A percentile compares a stretch with the other conserved stretches of the same genome.
phyloP scores from a whole-genome alignment of 352 stramenopile genomes.

The Globisporangium radiosum region DNA sequence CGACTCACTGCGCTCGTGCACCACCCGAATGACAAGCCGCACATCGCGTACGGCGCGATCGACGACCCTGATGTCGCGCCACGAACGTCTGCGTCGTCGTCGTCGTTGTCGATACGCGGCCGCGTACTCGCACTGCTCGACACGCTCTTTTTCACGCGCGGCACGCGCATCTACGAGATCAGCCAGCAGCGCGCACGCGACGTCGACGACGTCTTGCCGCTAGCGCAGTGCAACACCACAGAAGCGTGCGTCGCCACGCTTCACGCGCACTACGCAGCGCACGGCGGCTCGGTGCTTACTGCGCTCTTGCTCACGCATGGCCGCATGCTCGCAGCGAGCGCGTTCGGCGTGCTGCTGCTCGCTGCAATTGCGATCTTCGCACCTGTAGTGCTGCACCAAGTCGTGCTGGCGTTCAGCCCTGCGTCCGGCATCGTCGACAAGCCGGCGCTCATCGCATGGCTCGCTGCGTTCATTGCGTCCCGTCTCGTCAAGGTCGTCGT shows the following conservation, averaged over 20 bases:
- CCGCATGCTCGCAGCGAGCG: conserved; percentile 1
- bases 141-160: conserved; percentile 7
- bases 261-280: no score
- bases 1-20: no score
- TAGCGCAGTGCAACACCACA: background rate
- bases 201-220: conserved; percentile 2
- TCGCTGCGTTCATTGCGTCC: conserved; percentile 2
- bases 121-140: background rate
- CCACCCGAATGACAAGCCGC: no score
- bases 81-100: no score
- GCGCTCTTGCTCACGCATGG: conserved; percentile 5
- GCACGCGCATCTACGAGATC: conserved; percentile 1
- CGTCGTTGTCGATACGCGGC: no score
- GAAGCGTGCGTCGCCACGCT: background rate
- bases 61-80: no score
- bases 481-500: conserved; percentile 10
- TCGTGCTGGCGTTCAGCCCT: conserved; percentile 6
- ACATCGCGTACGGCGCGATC: no score
- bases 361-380: conserved; percentile 8
- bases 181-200: conserved; percentile 2
- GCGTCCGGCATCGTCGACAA: background rate
- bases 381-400: conserved; percentile 13
- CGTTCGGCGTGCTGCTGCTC: conserved; percentile 5
- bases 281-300: no score
- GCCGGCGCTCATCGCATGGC: background rate